Conservation (phyloP, 495 filamentous ascomycete genomes). For the Ramalina peruviana region DNA sequence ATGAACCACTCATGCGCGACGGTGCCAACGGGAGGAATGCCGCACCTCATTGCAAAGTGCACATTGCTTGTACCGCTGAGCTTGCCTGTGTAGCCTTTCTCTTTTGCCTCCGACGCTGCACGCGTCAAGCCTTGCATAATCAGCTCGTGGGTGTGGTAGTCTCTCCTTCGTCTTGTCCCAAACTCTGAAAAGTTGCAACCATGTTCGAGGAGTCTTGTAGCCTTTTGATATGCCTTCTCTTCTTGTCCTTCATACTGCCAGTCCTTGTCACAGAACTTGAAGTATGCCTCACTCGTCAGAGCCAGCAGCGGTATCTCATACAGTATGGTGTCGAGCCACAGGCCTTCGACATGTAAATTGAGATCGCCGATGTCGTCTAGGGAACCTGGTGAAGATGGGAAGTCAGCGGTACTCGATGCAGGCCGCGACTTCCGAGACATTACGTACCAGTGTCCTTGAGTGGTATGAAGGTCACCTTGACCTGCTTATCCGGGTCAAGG, state of each 20-base stretch:
- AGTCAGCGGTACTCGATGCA: no score
- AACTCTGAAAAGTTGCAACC: constrained; percentile 92
- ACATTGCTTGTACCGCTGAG: constrained; percentile 90
- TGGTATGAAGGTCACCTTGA: constrained; percentile 56
- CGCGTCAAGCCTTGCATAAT: constrained; percentile 71
- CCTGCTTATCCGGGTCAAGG: constrained; percentile 65
- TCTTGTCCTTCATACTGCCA: constrained; percentile 79
- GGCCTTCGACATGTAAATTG: constrained; percentile 57
- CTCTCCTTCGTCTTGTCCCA: constrained; percentile 71
- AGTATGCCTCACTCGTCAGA: constrained; percentile 87
- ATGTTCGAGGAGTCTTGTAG: constrained; percentile 54
- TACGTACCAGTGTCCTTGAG: constrained; percentile 39
- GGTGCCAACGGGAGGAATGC: constrained; percentile 70
- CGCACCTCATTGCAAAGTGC: constrained; percentile 88
- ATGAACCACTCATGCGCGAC: constrained; percentile 99
- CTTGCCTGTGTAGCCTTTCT: constrained; percentile 49
- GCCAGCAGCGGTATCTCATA: constrained; percentile 94
- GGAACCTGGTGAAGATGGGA: constrained; percentile 12
- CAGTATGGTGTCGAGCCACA: constrained; percentile 90
- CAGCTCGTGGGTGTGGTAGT: constrained; percentile 89
- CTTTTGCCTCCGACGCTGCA: constrained; percentile 52
- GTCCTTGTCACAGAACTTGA: constrained; percentile 82
- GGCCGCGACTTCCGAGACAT: no score
- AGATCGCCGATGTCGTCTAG: constrained; percentile 62
- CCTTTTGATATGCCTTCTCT: constrained; percentile 69